Conservation (phyloP, 2,329 filamentous ascomycete species). For the Dothistroma septosporum region DNA sequence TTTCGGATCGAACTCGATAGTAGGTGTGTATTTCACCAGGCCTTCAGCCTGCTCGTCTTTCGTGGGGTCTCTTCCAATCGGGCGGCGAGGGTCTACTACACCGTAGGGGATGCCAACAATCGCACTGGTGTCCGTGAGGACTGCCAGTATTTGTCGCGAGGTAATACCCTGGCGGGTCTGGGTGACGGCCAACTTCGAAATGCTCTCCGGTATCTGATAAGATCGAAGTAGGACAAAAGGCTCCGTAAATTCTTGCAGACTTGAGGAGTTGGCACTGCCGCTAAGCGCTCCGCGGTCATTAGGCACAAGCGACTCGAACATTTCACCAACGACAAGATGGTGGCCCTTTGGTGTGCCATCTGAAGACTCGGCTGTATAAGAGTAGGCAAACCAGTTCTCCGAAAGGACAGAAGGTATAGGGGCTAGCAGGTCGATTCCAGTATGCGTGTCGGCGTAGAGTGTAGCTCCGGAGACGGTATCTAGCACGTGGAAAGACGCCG, state of each 20-base stretch:
- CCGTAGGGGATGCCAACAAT: conserved; percentile 76
- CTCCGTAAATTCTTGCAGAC: conserved; percentile 61
- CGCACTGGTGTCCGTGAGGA: conserved; percentile 66
- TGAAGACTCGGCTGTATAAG: conserved; percentile 57
- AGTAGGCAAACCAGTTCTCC: conserved; percentile 95
- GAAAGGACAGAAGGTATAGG: conserved; percentile 73
- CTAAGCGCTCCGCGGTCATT: conserved; percentile 82
- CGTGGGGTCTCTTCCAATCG: conserved; percentile 78
- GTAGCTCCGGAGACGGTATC: conserved; percentile 82
- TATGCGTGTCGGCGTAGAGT: conserved; percentile 66
- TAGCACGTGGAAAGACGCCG: conserved; percentile 71
- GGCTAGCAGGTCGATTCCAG: conserved; percentile 68
- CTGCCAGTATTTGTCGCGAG: conserved; percentile 73
- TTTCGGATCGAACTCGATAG: conserved; percentile 78
- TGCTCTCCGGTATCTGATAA: conserved; percentile 74
- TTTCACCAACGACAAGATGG: conserved; percentile 78
- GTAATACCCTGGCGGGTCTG: conserved; percentile 91
- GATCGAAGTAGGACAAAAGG: conserved; percentile 77
- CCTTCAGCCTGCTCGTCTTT: conserved; percentile 79
- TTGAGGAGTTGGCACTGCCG: conserved; percentile 68
- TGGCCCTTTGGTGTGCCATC: conserved; percentile 68
- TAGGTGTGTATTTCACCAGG: conserved; percentile 68
- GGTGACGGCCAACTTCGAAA: conserved; percentile 75
- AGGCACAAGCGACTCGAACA: conserved; percentile 78
- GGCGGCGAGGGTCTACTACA: conserved; percentile 78